Conservation (phyloP, 2,329 filamentous ascomycete genomes). For the Colletotrichum salicis region DNA sequence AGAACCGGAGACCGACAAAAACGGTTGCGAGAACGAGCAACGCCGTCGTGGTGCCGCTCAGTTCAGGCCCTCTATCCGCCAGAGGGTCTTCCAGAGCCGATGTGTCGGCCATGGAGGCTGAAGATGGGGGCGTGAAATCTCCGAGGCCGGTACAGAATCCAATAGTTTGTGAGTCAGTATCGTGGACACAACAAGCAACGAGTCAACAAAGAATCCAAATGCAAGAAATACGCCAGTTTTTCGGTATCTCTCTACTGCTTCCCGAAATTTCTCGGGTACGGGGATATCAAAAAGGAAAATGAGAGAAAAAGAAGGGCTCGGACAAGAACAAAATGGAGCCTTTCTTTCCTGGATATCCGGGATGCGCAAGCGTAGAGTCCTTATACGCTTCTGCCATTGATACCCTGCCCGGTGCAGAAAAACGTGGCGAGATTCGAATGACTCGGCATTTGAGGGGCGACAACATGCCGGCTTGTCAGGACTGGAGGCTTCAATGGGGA, state of each 20-base stretch:
- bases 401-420: background rate
- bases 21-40: slow-evolving; percentile 27
- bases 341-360: background rate
- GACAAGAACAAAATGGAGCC: background rate
- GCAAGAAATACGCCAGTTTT: background rate
- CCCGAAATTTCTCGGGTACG: background rate
- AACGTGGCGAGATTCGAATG: slow-evolving; percentile 8
- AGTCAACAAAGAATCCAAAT: background rate
- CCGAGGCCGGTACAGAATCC: background rate
- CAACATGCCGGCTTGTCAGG: background rate
- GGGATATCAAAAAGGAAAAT: background rate
- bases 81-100: slow-evolving; percentile 13
- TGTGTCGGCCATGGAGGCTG: slow-evolving; percentile 23
- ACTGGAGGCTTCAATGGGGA: slow-evolving; percentile 8
- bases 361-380: background rate
- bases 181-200: background rate
- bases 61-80: slow-evolving; percentile 26
- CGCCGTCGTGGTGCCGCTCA: slow-evolving; percentile 24
- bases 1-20: slow-evolving; percentile 26
- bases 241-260: background rate
- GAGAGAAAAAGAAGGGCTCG: background rate
- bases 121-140: background rate
- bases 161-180: slow-evolving; percentile 5
- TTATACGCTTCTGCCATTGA: slow-evolving; percentile 13
- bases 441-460: slow-evolving; percentile 15